A percentile compares a stretch with the other conserved stretches of the same genome.
phyloP scores from a whole-genome alignment of 2,329 filamentous ascomycete genomes.

The Pseudogymnoascus destructans region DNA sequence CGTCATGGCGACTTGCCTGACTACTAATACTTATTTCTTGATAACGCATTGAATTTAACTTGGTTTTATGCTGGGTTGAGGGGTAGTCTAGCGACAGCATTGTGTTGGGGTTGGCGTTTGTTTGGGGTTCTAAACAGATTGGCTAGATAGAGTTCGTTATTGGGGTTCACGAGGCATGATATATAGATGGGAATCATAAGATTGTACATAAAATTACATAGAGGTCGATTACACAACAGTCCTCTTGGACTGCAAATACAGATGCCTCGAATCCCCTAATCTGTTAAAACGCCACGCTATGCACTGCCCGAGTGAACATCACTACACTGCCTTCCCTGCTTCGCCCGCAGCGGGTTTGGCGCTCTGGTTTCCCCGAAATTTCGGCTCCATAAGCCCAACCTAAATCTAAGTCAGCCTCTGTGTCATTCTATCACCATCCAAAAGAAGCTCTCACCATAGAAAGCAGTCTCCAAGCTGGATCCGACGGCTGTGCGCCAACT shows the following conservation, averaged over 20 bases:
- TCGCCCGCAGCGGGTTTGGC: constrained; percentile 6
- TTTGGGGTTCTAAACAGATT: neutral
- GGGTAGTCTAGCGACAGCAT: constrained; percentile 13
- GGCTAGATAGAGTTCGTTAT: neutral
- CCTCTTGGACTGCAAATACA: constrained; percentile 6
- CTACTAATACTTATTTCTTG: constrained; percentile 72
- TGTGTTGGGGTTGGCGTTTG: constrained; percentile 15
- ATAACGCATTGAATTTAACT: constrained; percentile 18
- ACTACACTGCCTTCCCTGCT: constrained; percentile 6
- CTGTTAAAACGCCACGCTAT: constrained; percentile 12
- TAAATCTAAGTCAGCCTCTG: constrained; percentile 11
- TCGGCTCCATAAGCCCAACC: constrained; percentile 25
- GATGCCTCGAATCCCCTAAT: neutral
- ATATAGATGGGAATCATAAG: constrained; percentile 4
- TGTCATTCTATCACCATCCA: neutral
- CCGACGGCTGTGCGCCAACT: constrained; percentile 87
- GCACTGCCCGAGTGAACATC: constrained; percentile 7
- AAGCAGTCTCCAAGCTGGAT: constrained; percentile 76
- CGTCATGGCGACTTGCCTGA: constrained; percentile 81
- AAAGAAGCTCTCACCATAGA: constrained; percentile 48
- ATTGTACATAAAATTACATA: constrained; percentile 10
- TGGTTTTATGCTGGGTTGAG: neutral
- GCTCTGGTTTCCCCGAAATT: constrained; percentile 15
- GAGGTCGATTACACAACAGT: constrained; percentile 5
- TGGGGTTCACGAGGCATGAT: neutral